Base-by-base conservation (phyloP, 225 moss, liverwort and hornwort species). In the Bryoerythrophyllum caledonicum region DNA sequence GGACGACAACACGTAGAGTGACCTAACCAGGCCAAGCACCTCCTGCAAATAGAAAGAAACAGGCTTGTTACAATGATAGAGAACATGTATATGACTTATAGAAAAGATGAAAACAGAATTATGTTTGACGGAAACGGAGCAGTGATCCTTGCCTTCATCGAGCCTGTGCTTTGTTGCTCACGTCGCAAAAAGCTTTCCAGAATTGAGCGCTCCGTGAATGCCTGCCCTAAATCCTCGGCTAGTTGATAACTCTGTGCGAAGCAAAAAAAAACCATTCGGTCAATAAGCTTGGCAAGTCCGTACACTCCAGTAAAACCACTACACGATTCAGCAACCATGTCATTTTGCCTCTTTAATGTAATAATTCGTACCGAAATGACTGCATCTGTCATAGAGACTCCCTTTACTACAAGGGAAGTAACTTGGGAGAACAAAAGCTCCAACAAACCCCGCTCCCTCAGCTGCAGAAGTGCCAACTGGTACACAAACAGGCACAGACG, bases 151-250 rank as follows among this genome's bases (percentile, higher is more conserved):
- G 82, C 93, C 91, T 93, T 92, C 63, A 85, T 76, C 35, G 85
- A 48, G 55, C 84, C 91, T 59, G 82, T 81, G 19, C 82, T 62
- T 67, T 82, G 68, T 37, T 80, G 70, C 76, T 87, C 87, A 6
- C 71, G 86, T 55, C 74, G 85, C 84, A 91, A 68, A 72, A 87
- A 90, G 78, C 90, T 90, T 82, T 93, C 94, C 25, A 99, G 72
- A n/a, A 91, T 61, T 77, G 91, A 89, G 34, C 90, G 91, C 70
- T 99, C 97, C 19, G 94, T 81, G 79, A 91, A 99, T 4, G 94
- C 94, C 75, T 86, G 81, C 19, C 97, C 97, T 81, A 94, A 85
- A 71, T 83, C 86, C 71, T 90, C 90, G 34, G 89, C 91, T 76
- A 91, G 65, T 86, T 95, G 97, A 76, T 90, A 95, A 81, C 90